These are phyloP conservation scores for Metschnikowia lachancei DNA, from an alignment of 805 yeast genomes.

Conservation along the genomic window DNA sequence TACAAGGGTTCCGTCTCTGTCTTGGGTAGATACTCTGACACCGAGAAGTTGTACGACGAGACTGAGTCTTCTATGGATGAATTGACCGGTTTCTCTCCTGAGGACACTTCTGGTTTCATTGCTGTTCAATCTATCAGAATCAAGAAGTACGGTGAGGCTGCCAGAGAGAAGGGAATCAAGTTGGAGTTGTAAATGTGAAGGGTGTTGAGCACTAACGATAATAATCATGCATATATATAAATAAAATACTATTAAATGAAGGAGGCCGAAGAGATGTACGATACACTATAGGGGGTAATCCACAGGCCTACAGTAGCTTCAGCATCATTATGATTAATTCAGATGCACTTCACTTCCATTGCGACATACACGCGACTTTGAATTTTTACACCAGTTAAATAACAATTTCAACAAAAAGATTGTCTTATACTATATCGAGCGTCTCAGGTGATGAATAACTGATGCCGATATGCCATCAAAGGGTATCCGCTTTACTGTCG, in stretches of 20 bases:
- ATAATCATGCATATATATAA: constrained; percentile 1
- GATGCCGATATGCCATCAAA: no score
- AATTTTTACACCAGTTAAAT: no score
- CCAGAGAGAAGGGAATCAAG: constrained; percentile 69
- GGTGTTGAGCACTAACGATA: background rate
- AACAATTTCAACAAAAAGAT: no score
- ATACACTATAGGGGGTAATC: background rate
- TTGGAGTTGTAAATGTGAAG: constrained; percentile 39
- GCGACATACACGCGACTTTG: no score
- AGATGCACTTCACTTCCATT: no score
- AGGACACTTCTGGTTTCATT: constrained; percentile 95
- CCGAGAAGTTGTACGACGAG: constrained; percentile 96
- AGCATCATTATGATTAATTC: no score
- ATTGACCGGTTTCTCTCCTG: constrained; percentile 95
- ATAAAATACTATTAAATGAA: background rate
- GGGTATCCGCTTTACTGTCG: no score
- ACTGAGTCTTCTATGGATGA: constrained; percentile 99
- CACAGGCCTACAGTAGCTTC: no score
- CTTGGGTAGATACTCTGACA: constrained; percentile 91
- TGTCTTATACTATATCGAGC: no score
- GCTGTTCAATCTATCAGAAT: constrained; percentile 97
- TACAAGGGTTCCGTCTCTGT: constrained; percentile 86
- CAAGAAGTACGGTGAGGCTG: constrained; percentile 96
- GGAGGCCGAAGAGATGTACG: background rate
- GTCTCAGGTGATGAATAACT: no score